Evolutionary conservation across 139 green algal genomes (phyloP), one percentile per base, ranked within the genome.

Genomic region (Picochlorum costavermella): DNA sequence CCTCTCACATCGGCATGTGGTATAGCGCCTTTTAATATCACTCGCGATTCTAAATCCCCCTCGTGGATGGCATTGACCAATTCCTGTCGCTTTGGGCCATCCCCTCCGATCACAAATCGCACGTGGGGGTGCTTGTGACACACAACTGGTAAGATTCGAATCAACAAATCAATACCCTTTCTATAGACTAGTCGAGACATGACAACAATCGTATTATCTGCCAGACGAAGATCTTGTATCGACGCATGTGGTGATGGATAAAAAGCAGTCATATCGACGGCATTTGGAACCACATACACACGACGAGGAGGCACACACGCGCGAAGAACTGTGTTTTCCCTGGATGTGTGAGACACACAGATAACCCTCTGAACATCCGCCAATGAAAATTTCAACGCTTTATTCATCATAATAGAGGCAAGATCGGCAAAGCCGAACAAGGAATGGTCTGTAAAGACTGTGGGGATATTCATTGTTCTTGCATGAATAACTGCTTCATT

Each of bases 401-500:
- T 88, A 79, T 98, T 98, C n/a, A 84, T 85, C 8, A 86, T 36
- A 50, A 98, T 96, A 76, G 71, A 85, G 31, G 60, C 50, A 16
- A 73, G 63, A 61, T 96, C 90, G 13, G 88, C 84, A 78, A 98
- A 97, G 13, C 93, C 93, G 56, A 96, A 95, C 26, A 98, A 80
- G 1, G 88, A 96, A 74, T 98, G 93, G 80, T 98, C 92, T 1
- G 93, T 98, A 81, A 98, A 98, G 12, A 96, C 88, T n/a, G 82
- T 75, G 56, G 79, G 69, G 64, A 84, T 86, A 2, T 84, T 84
- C 80, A 97, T 86, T 13, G 85, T 91, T 26, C 84, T 68, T 1
- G 86, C 90, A 56, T 94, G 80, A 50, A 97, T 67, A 9, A 86
- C 57, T 0, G 86, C 83, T 68, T 98, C 90, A 53, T 90, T 81